phyloP scores from a whole-genome alignment of 2,329 filamentous ascomycete species.

The Hypoxylon rubiginosum region DNA sequence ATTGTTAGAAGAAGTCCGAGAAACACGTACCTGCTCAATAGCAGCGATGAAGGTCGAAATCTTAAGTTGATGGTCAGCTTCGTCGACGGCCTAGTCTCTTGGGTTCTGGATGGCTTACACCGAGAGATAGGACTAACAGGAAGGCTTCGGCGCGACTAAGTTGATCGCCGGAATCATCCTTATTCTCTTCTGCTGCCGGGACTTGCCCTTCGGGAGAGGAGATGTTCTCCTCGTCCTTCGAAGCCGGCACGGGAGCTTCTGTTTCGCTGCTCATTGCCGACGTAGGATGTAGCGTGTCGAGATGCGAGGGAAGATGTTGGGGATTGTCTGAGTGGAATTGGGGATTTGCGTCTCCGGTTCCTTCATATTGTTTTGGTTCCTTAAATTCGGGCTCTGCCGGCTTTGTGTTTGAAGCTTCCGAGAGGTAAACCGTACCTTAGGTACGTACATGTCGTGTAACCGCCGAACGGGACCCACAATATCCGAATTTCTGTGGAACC shows the following conservation, averaged over 20 bases:
- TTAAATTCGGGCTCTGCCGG: not conserved
- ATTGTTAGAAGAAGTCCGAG: not conserved
- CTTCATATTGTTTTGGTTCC: not conserved
- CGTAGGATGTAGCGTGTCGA: not conserved
- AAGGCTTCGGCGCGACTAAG: not conserved
- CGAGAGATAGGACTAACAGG: conserved; percentile 7
- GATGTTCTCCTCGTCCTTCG: not conserved
- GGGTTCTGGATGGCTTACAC: not conserved
- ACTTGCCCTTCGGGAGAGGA: not conserved
- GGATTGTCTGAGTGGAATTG: too few relatives aligned
- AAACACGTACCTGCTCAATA: conserved; percentile 5
- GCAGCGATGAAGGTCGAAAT: conserved; percentile 14
- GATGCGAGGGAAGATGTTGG: too few relatives aligned
- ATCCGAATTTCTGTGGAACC: conserved; percentile 15
- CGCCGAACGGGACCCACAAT: conserved; percentile 10
- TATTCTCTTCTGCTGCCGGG: not conserved
- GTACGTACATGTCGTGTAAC: not conserved
- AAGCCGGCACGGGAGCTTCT: not conserved
- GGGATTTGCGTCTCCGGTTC: too few relatives aligned
- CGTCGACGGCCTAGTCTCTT: not conserved
- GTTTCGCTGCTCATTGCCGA: too few relatives aligned
- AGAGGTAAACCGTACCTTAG: too few relatives aligned
- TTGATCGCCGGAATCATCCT: not conserved
- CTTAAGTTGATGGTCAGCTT: not conserved
- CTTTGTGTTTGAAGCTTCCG: not conserved